Evolutionary conservation across 305 asterid species (phyloP).

Genomic region (Fraxinus greggii): DNA sequence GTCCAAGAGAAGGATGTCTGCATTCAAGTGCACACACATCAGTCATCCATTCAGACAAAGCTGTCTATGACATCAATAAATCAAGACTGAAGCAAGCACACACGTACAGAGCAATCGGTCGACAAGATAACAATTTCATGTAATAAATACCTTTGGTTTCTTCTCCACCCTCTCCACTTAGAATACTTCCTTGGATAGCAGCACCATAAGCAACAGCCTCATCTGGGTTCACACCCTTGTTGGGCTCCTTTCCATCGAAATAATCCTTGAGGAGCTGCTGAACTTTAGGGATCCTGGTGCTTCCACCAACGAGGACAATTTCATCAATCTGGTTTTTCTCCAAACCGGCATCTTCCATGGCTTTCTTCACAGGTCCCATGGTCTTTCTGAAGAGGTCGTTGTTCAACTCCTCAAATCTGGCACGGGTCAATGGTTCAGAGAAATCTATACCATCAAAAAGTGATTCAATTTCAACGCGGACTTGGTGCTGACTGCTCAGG

Average conservation of each 20-base stretch:
- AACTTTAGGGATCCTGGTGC: conserved; percentile 55
- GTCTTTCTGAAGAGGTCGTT: conserved; percentile 49
- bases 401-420: conserved; percentile 57
- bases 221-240: conserved; percentile 53
- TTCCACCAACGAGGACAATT: conserved; percentile 57
- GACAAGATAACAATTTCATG: not conserved
- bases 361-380: conserved; percentile 56
- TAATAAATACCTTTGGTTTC: conserved; percentile 45
- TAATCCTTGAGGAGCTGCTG: conserved; percentile 47
- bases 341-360: conserved; percentile 53
- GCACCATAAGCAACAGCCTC: conserved; percentile 60
- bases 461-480: conserved; percentile 55
- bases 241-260: conserved; percentile 55
- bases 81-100: not conserved
- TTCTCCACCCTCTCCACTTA: conserved; percentile 56
- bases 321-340: conserved; percentile 21
- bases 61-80: not conserved
- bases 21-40: not conserved
- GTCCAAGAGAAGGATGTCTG: conserved; percentile 51
- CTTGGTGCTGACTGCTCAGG: conserved; percentile 54
- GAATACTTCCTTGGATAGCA: conserved; percentile 52
- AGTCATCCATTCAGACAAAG: not conserved
- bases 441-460: conserved; percentile 45
- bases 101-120: not conserved
- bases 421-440: conserved; percentile 53